Evolutionary conservation across 108 stramenopile genomes (phyloP).

Genomic region (Asterionellopsis glacialis): DNA sequence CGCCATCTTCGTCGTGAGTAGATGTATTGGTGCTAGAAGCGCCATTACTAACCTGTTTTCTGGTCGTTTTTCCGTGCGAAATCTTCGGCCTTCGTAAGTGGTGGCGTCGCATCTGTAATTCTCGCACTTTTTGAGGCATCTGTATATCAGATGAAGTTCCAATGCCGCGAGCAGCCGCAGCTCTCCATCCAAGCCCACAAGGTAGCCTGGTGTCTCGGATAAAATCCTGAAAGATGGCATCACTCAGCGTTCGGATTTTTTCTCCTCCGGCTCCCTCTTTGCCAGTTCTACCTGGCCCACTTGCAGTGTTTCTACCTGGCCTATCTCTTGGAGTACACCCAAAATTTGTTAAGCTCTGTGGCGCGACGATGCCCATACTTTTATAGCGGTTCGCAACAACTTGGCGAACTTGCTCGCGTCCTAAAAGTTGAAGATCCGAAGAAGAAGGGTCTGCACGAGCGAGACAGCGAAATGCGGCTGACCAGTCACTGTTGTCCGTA

Average conservation of each 20-base stretch:
- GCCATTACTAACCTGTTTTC: background rate
- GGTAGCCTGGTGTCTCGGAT: conserved; percentile 24
- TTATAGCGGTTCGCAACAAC: conserved; percentile 55
- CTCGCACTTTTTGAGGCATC: background rate
- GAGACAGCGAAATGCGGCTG: conserved; percentile 68
- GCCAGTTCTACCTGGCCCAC: conserved; percentile 8
- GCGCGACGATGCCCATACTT: conserved; percentile 36
- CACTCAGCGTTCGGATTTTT: conserved; percentile 47
- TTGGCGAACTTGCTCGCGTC: conserved; percentile 73
- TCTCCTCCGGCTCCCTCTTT: conserved; percentile 28
- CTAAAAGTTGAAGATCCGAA: conserved; percentile 58
- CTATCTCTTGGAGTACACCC: conserved; percentile 53
- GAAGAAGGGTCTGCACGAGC: conserved; percentile 68
- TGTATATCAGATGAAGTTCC: background rate
- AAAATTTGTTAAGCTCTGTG: conserved; percentile 44
- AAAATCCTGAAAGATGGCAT: conserved; percentile 41
- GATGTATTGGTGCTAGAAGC: background rate
- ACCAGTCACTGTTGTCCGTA: conserved; percentile 15
- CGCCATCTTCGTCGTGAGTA: background rate
- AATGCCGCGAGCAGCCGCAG: conserved; percentile 41
- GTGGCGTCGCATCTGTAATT: background rate
- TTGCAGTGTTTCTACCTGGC: conserved; percentile 4
- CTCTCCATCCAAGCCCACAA: conserved; percentile 60
- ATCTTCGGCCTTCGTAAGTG: background rate
- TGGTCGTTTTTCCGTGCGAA: background rate